Conservation (phyloP, 176 grass and related monocot genomes). For the Stipa capillata region DNA sequence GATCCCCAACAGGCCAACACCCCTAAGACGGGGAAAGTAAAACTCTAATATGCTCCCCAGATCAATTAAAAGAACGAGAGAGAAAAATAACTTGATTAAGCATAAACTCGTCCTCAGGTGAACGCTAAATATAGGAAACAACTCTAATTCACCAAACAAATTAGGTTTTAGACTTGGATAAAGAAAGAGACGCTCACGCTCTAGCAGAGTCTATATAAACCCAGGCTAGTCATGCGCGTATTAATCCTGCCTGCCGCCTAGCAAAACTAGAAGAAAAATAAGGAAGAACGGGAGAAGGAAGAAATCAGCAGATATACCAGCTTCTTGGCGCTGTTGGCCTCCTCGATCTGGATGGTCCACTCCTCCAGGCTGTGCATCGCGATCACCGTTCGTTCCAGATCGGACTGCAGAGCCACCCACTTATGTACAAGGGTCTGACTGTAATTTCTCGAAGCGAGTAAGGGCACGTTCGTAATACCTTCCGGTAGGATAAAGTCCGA, state of each 20-base stretch:
- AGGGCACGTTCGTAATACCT: slow-evolving; percentile 9
- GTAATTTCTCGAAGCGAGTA: neutral
- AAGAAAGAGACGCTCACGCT: neutral
- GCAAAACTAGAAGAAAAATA: no score
- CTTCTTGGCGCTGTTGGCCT: slow-evolving; percentile 63
- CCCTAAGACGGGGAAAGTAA: no score
- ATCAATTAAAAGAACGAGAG: neutral
- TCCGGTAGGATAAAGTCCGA: neutral
- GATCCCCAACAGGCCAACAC: neutral
- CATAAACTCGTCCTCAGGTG: neutral
- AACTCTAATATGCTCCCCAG: neutral
- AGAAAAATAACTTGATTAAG: neutral
- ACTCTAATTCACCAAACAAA: neutral
- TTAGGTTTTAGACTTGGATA: neutral
- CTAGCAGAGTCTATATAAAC: neutral
- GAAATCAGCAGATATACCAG: slow-evolving; percentile 22
- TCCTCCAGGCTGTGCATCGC: slow-evolving; percentile 57
- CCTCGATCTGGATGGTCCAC: slow-evolving; percentile 66
- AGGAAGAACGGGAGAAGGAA: no score
- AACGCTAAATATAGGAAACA: neutral
- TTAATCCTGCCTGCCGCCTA: neutral
- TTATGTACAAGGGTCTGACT: neutral
- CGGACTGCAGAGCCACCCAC: neutral
- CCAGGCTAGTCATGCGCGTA: neutral
- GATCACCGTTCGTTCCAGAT: slow-evolving; percentile 31